These are phyloP conservation scores for Tylopilus sp. DNA, from an alignment of 768 basidiomycete genomes.

Conservation along the genomic window DNA sequence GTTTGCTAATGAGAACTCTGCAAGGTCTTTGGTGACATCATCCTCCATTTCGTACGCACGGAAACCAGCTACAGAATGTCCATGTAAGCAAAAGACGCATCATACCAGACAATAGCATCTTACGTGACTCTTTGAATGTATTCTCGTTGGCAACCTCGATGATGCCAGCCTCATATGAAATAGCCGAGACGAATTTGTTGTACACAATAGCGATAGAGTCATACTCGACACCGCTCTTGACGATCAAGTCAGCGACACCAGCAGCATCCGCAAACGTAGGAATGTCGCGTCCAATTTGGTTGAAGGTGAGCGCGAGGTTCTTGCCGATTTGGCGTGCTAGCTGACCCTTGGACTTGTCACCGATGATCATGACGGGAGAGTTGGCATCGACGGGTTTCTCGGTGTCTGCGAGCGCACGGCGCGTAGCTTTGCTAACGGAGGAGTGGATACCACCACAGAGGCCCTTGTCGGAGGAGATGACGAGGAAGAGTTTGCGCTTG, in stretches of 20 bases:
- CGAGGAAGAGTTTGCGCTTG: conserved; percentile 84
- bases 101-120: conserved; percentile 20
- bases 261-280: conserved; percentile 97
- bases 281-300: conserved; percentile 96
- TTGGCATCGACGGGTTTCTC: conserved; percentile 48
- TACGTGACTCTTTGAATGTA: conserved; percentile 76
- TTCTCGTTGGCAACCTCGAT: conserved; percentile 81
- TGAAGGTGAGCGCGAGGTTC: conserved; percentile 84
- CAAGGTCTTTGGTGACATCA: conserved; percentile 87
- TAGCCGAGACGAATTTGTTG: conserved; percentile 84
- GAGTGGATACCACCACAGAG: conserved; percentile 99
- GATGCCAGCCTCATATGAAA: conserved; percentile 81
- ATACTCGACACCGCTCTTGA: conserved; percentile 79
- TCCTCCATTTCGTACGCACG: conserved; percentile 97
- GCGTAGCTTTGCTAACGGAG: conserved; percentile 87
- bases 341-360: conserved; percentile 97
- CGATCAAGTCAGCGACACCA: conserved; percentile 88
- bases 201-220: conserved; percentile 80
- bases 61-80: conserved; percentile 64
- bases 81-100: not conserved
- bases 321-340: conserved; percentile 61
- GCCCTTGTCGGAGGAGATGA: conserved; percentile 97
- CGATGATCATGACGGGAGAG: conserved; percentile 81
- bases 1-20: conserved; percentile 95
- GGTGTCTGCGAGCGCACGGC: conserved; percentile 59